Evolutionary conservation across 495 filamentous ascomycete genomes (phyloP).

Genomic region (Tuber aestivum): DNA sequence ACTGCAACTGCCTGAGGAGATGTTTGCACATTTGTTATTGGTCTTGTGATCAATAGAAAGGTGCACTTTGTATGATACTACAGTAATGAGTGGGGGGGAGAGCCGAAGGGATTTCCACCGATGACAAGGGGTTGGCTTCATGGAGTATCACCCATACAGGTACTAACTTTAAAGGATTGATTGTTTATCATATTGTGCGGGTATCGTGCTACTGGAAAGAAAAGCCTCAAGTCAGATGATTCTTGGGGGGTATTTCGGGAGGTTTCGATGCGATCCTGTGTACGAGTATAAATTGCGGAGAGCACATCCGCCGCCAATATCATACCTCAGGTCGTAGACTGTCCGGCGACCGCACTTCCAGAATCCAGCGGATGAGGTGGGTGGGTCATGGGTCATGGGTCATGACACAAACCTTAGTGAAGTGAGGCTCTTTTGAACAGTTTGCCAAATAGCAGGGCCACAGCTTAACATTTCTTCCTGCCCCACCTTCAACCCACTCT

Average conservation of each 20-base stretch:
- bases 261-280: not conserved
- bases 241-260: not conserved
- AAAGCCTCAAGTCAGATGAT: not conserved
- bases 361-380: not conserved
- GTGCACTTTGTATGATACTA: not conserved
- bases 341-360: not conserved
- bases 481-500: conserved; percentile 1
- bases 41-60: not conserved
- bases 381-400: conserved; percentile 1
- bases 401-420: not conserved
- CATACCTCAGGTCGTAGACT: not conserved
- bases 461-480: not conserved
- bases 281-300: not conserved
- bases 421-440: not conserved
- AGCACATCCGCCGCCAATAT: not conserved
- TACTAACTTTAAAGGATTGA: not conserved
- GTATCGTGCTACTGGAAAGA: not conserved
- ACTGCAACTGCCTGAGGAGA: not conserved
- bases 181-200: not conserved
- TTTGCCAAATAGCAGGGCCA: not conserved
- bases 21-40: not conserved
- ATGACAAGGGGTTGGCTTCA: not conserved
- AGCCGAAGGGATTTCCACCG: not conserved
- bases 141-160: not conserved
- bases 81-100: not conserved